Evolutionary conservation across 2,329 filamentous ascomycete species (phyloP), one percentile per base, ranked within the genome.

Genomic region (Trichoderma sp.): DNA sequence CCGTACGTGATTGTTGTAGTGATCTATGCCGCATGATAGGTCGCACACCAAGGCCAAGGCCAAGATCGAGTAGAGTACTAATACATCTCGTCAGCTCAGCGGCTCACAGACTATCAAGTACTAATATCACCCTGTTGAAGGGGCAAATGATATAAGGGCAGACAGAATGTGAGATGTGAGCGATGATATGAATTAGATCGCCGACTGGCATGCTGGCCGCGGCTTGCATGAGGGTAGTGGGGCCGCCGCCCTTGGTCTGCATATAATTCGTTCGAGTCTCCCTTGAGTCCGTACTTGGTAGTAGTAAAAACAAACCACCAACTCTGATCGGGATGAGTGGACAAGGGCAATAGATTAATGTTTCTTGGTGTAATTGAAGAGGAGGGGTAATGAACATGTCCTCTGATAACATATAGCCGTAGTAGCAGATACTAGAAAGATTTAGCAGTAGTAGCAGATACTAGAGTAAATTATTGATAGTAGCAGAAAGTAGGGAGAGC

Each of bases 81-180:
- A 35, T 35, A 24, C 18, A 18, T 56, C 16, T 35, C 45, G 27
- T 38, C 60, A 53, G 41, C 38, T 64, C 31, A 38, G 24, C 24
- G 7, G 45, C 33, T n/a, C 21, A 62, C 33, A 29, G 59, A 14
- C 27, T 45, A 38, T 24, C 4, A 38, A 21, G 41, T 73, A 71
- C 68, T 31, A 31, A 18, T 38, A 41, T 9, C 16, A 24, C 38
- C 14, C 18, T 16, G 21, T 56, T 33, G 21, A 41, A 56, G 59
- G 71, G 71, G 59, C 29, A n/a, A 27, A 72, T 60, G 64, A 35
- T n/a, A 29, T 35, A n/a, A 66, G 24, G 21, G 45, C 18, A 75
- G 75, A 76, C 18, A 75, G 75, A 76, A 79, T 72, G 65, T 77
- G 75, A 78, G 67, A 79, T 74, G 62, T 77, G 77, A 78, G 76